Percentiles rank a stretch among this genome's conserved stretches.
Evolutionary conservation across 352 stramenopile species (phyloP).

Genomic region (Phytopythium litorale): DNA sequence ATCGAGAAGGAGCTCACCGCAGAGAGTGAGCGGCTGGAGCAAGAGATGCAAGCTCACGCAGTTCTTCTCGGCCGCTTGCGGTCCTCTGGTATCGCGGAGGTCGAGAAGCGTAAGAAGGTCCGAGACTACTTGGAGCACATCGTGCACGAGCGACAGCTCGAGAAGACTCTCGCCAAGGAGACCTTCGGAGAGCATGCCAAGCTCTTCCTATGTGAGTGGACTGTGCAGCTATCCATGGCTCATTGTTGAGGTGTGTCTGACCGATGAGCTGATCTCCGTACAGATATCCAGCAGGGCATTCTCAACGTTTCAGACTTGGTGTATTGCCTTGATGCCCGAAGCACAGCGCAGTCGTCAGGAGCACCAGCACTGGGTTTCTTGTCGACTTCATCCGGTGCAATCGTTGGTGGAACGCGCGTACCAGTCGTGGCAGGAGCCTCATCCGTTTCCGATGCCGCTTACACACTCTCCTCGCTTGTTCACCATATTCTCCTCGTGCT

Average conservation of each 20-base stretch:
- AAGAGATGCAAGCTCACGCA: slow-evolving; percentile 22
- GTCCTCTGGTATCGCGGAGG: slow-evolving; percentile 39
- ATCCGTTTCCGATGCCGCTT: neutral
- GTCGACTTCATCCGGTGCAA: neutral
- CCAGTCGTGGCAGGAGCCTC: neutral
- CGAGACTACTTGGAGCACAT: slow-evolving; percentile 49
- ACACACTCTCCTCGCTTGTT: neutral
- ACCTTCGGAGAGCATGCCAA: slow-evolving; percentile 38
- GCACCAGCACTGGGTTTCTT: neutral
- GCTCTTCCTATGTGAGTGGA: slow-evolving; percentile 42
- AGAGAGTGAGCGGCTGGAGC: slow-evolving; percentile 23
- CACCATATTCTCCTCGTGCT: slow-evolving; percentile 7
- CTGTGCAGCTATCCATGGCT: neutral
- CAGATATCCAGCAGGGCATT: slow-evolving; percentile 53
- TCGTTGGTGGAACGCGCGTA: neutral
- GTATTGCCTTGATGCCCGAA: slow-evolving; percentile 42
- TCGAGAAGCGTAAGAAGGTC: slow-evolving; percentile 51
- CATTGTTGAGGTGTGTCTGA: neutral
- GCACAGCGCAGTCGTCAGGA: neutral
- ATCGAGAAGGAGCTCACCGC: slow-evolving; percentile 38
- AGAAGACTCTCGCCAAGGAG: slow-evolving; percentile 38
- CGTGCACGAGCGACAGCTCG: slow-evolving; percentile 28
- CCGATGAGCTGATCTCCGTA: neutral
- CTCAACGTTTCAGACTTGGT: slow-evolving; percentile 52
- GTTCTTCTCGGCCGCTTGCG: slow-evolving; percentile 33